Conservation (phyloP, 768 basidiomycete genomes). For the Myochromella boudieri region DNA sequence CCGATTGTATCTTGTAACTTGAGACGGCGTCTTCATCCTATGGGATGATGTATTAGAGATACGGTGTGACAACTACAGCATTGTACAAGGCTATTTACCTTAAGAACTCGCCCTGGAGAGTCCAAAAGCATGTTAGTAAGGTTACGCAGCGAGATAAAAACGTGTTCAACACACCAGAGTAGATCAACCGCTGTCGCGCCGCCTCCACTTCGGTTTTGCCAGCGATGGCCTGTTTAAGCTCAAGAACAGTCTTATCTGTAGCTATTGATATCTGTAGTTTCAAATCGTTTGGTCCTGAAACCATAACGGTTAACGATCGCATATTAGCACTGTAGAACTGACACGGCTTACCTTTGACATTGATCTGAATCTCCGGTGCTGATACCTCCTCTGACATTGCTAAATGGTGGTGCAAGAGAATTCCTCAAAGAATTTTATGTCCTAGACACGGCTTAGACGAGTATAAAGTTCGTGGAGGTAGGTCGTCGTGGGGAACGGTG, state of each 20-base stretch:
- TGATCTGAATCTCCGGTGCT: slow-evolving; percentile 58
- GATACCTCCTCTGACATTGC: slow-evolving; percentile 49
- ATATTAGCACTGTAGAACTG: too few relatives aligned
- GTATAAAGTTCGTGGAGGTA: too few relatives aligned
- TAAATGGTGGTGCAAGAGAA: too few relatives aligned
- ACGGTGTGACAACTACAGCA: too few relatives aligned
- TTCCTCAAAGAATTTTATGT: too few relatives aligned
- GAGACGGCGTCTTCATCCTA: slow-evolving; percentile 83
- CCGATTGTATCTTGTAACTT: slow-evolving; percentile 86
- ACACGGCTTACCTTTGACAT: slow-evolving; percentile 61
- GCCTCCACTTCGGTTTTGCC: slow-evolving; percentile 83
- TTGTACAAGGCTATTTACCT: too few relatives aligned
- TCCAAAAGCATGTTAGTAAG: too few relatives aligned
- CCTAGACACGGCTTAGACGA: too few relatives aligned
- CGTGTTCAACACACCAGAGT: slow-evolving; percentile 82
- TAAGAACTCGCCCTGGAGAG: too few relatives aligned
- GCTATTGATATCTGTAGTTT: slow-evolving; percentile 86
- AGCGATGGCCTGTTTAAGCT: slow-evolving; percentile 90
- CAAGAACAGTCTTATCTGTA: slow-evolving; percentile 79
- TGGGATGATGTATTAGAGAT: too few relatives aligned
- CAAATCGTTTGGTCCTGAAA: slow-evolving; percentile 78
- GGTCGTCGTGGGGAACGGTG: too few relatives aligned
- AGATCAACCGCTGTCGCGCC: slow-evolving; percentile 88
- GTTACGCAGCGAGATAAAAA: too few relatives aligned
- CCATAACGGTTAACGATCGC: background rate